Evolutionary conservation across 2,329 filamentous ascomycete species (phyloP).

Genomic region (Sclerotinia minor): DNA sequence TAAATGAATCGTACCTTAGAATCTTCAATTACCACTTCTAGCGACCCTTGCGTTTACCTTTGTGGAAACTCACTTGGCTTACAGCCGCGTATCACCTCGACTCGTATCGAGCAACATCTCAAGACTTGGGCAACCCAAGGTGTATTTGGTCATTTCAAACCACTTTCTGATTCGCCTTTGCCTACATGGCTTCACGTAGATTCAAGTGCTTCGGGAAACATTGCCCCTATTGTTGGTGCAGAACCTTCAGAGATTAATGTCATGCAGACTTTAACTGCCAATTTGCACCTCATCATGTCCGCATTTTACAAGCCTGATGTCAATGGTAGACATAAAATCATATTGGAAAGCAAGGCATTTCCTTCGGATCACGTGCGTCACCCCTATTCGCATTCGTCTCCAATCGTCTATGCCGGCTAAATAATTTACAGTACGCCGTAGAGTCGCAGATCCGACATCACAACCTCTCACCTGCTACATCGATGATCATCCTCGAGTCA

Average conservation of each 20-base stretch:
- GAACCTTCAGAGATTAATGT: constrained; percentile 68
- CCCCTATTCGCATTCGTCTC: constrained; percentile 17
- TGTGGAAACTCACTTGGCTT: constrained; percentile 79
- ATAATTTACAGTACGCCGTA: constrained; percentile 63
- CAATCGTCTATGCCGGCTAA: constrained; percentile 28
- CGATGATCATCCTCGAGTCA: constrained; percentile 68
- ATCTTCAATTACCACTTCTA: constrained; percentile 31
- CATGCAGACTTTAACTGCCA: constrained; percentile 78
- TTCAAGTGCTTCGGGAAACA: constrained; percentile 62
- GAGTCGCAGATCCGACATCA: constrained; percentile 74
- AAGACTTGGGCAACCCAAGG: constrained; percentile 75
- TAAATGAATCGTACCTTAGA: constrained; percentile 26
- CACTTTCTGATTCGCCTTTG: constrained; percentile 60
- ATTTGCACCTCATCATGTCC: constrained; percentile 74
- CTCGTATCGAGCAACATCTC: constrained; percentile 68
- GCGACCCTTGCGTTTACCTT: constrained; percentile 58
- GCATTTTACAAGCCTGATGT: constrained; percentile 73
- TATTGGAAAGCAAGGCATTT: constrained; percentile 78
- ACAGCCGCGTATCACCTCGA: constrained; percentile 65
- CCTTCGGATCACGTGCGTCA: constrained; percentile 74
- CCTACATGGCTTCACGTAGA: constrained; percentile 71
- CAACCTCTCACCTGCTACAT: constrained; percentile 60
- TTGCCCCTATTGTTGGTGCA: constrained; percentile 72
- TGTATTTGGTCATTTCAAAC: constrained; percentile 74
- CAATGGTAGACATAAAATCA: constrained; percentile 65